Percentiles rank a stretch among this genome's conserved stretches.
These are phyloP conservation scores for Salix caprea DNA, from an alignment of 345 rosid genomes.

Conservation along the genomic window DNA sequence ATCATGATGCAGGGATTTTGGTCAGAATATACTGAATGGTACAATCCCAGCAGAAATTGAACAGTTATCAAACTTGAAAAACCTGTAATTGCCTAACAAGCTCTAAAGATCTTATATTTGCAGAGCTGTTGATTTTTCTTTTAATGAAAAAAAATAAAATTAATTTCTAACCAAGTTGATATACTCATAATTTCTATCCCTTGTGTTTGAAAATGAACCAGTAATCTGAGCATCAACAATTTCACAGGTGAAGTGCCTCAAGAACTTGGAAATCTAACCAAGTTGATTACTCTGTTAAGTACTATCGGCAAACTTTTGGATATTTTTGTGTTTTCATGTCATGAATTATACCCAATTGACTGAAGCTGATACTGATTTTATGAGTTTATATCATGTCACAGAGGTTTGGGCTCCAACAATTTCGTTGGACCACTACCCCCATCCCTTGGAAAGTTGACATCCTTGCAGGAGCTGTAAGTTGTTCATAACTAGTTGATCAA, in stretches of 20 bases:
- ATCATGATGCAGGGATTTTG: conserved; percentile 42
- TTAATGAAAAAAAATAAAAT: background rate
- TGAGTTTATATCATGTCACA: conserved; percentile 14
- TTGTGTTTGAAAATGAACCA: conserved; percentile 26
- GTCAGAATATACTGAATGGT: conserved; percentile 49
- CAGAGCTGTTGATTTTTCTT: background rate
- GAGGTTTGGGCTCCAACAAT: conserved; percentile 58
- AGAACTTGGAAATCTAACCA: conserved; percentile 50
- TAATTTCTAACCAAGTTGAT: background rate
- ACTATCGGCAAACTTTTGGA: background rate
- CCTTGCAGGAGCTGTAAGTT: conserved; percentile 50
- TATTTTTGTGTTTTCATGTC: background rate
- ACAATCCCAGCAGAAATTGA: conserved; percentile 45
- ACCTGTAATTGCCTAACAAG: conserved; percentile 39
- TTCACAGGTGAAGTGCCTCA: conserved; percentile 45
- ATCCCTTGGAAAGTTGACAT: conserved; percentile 43
- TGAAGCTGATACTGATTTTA: background rate
- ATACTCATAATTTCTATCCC: conserved; percentile 8
- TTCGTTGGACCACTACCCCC: conserved; percentile 44
- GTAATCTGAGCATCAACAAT: conserved; percentile 62
- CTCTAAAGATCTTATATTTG: background rate
- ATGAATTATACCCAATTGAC: background rate
- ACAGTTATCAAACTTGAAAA: conserved; percentile 42
- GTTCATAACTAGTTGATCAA: background rate
- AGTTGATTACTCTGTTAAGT: conserved; percentile 51